A percentile compares a stretch with the other conserved stretches of the same genome.
phyloP scores from a whole-genome alignment of 2,329 filamentous ascomycete genomes.

The Pseudopyrenochaeta lycopersici region DNA sequence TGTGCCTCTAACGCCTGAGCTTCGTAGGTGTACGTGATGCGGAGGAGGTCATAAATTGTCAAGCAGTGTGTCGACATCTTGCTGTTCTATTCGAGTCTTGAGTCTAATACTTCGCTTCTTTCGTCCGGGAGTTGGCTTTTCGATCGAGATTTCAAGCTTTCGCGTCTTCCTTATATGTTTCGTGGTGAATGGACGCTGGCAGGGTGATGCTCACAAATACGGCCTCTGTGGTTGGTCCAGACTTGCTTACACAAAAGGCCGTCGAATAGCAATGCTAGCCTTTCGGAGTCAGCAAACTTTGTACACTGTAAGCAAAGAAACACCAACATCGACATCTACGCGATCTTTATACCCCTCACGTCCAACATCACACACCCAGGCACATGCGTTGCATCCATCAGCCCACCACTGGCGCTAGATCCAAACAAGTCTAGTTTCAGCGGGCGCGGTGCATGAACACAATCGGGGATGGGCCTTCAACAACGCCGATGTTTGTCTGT shows the following conservation, averaged over 20 bases:
- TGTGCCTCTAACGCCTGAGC: conserved; percentile 30
- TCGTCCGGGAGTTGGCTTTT: not conserved
- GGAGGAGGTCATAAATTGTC: conserved; percentile 42
- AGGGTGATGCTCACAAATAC: conserved; percentile 28
- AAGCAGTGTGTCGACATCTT: conserved; percentile 45
- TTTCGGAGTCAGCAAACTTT: not conserved
- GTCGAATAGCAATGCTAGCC: not conserved
- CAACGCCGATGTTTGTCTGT: conserved; percentile 15
- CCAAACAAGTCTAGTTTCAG: conserved; percentile 12
- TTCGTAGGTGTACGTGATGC: conserved; percentile 47
- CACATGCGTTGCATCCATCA: conserved; percentile 5
- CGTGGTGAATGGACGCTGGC: not conserved
- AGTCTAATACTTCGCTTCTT: not conserved
- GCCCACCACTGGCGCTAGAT: conserved; percentile 5
- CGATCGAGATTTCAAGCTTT: not conserved
- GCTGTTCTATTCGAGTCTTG: not conserved
- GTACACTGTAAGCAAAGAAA: conserved; percentile 2
- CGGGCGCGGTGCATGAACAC: conserved; percentile 10
- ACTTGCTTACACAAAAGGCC: conserved; percentile 7
- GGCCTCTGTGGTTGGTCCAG: conserved; percentile 26
- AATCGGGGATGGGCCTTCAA: conserved; percentile 3
- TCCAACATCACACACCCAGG: not conserved
- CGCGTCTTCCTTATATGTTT: not conserved
- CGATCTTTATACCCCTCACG: conserved; percentile 13
- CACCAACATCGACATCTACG: not conserved